Evolutionary conservation across 176 grass and related monocot genomes (phyloP), one percentile per base, ranked within the genome.

Genomic region (Themeda triandra): DNA sequence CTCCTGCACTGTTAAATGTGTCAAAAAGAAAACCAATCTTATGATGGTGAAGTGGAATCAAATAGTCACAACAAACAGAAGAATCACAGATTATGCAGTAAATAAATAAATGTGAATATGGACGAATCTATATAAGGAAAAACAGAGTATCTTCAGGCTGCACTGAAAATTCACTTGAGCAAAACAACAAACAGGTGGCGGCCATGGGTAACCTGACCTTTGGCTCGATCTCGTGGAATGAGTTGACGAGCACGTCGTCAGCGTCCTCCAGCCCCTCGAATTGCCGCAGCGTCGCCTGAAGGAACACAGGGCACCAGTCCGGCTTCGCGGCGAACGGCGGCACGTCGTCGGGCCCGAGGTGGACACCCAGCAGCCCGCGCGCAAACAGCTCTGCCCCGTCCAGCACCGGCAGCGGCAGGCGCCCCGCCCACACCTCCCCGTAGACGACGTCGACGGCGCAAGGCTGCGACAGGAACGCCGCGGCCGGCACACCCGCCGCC

Each of bases 221-320:
- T 3, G 86, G 86, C 6, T 88, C 86, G 41, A 88, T 33, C 9
- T 33, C 80, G 0, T 0, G 9, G 56, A 83, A 83, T 0, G 86
- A 88, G 31, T 88, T 88, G 42, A 88, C 54, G 0, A 88, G 19
- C 56, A 88, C 86, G 25, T 79, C 81, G 33, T 83, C 86, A 0
- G 67, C 86, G 0, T 79, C 58, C 66, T 73, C 56, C 0, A 88
- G 3, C 6, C 66, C 86, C 1, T 78, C 66, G 41, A 88, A 88
- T 9, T 88, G 86, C 2, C 41, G 17, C 4, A 63, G 0, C 0
- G 30, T 13, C 6, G 54, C 51, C 8, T 64, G 10, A 2, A 68
- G 37, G 63, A 62, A 78, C 27, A 28, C n/a, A 0, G 86, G 73
- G 54, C 46, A 82, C 18, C 27, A 17, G n/a, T 78, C 54, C 6